phyloP scores from a whole-genome alignment of 2,329 filamentous ascomycete genomes.

The Sporothrix sp. region DNA sequence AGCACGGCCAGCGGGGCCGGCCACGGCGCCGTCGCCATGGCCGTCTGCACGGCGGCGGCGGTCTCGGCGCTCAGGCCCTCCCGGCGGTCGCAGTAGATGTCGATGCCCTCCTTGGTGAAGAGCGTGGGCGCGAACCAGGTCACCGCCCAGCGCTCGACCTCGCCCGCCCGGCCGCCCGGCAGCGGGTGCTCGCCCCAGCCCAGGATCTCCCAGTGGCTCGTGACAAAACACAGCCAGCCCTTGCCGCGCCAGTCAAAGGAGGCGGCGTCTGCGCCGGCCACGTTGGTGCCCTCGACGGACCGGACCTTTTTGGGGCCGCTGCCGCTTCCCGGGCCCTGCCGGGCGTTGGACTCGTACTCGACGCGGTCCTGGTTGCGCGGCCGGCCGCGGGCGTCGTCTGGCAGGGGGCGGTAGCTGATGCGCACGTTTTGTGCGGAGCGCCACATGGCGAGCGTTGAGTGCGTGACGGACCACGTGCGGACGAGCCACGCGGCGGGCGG shows the following conservation, averaged over 20 bases:
- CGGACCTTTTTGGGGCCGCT: slow-evolving; percentile 40
- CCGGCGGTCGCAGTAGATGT: slow-evolving; percentile 60
- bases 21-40: slow-evolving; percentile 24
- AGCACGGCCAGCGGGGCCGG: slow-evolving; percentile 46
- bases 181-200: slow-evolving; percentile 54
- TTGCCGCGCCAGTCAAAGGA: slow-evolving; percentile 71
- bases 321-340: slow-evolving; percentile 31
- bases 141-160: slow-evolving; percentile 57
- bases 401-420: slow-evolving; percentile 60
- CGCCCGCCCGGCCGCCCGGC: slow-evolving; percentile 26
- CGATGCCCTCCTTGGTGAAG: slow-evolving; percentile 74
- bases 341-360: slow-evolving; percentile 50
- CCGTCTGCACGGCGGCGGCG: slow-evolving; percentile 11
- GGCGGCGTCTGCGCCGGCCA: slow-evolving; percentile 28
- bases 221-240: slow-evolving; percentile 61
- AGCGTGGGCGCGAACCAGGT: slow-evolving; percentile 77
- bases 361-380: slow-evolving; percentile 60
- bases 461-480: slow-evolving; percentile 63
- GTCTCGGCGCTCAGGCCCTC: slow-evolving; percentile 51
- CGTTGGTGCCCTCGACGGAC: slow-evolving; percentile 55
- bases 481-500: slow-evolving; percentile 51
- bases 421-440: slow-evolving; percentile 66
- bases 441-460: slow-evolving; percentile 75
- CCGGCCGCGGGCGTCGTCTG: slow-evolving; percentile 20
- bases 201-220: slow-evolving; percentile 71